phyloP scores from a whole-genome alignment of 495 filamentous ascomycete species.

The Hyaloscypha bicolor region DNA sequence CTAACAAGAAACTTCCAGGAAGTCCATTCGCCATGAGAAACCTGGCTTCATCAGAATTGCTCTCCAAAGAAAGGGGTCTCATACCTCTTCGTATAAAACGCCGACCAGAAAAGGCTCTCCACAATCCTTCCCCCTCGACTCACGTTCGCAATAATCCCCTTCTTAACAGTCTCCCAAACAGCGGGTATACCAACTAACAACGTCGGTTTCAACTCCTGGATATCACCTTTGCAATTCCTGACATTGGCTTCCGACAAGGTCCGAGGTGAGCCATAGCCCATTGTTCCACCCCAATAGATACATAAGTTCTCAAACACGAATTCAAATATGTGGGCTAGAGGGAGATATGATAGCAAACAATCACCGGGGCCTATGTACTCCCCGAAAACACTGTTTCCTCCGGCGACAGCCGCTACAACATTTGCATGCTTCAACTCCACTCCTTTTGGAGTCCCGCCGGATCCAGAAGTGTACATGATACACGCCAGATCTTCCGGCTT shows the following conservation, averaged over 20 bases:
- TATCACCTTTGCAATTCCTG: constrained; percentile 92
- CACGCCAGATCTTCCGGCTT: constrained; percentile 85
- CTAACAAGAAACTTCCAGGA: constrained; percentile 70
- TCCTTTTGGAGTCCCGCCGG: constrained; percentile 92
- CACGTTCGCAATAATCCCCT: constrained; percentile 86
- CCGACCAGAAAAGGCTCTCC: constrained; percentile 88
- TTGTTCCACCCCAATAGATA: constrained; percentile 88
- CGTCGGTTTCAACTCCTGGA: constrained; percentile 87
- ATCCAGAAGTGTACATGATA: constrained; percentile 99
- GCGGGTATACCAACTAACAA: constrained; percentile 93
- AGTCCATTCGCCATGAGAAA: constrained; percentile 68
- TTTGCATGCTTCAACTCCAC: constrained; percentile 86
- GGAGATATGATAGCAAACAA: constrained; percentile 86
- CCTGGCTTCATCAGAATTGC: constrained; percentile 15
- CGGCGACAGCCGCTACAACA: constrained; percentile 85
- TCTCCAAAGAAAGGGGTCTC: neutral
- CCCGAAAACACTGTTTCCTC: constrained; percentile 82
- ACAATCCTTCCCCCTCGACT: constrained; percentile 68
- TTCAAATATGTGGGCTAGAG: constrained; percentile 91
- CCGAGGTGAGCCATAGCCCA: constrained; percentile 92
- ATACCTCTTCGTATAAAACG: constrained; percentile 74
- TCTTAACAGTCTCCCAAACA: constrained; percentile 97
- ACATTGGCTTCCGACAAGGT: constrained; percentile 87
- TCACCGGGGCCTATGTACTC: constrained; percentile 82
- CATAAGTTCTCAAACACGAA: constrained; percentile 93